Base-by-base conservation (phyloP, 495 filamentous ascomycete species). In the Talaromyces borbonicus region DNA sequence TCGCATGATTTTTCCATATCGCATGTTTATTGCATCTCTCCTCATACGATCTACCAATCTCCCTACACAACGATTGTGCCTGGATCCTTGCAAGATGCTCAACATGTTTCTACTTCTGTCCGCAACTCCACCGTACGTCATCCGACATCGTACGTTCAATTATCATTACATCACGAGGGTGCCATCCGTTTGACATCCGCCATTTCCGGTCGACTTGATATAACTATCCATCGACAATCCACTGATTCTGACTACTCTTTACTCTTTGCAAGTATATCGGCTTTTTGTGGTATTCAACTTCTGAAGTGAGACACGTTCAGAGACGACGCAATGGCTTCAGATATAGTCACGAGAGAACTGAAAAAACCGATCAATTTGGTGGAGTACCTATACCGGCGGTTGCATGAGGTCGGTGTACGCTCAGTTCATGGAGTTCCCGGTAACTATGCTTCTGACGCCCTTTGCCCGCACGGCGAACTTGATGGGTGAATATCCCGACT, bases 391-490 rank as follows among this genome's bases (percentile, higher is more conserved):
- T 83, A 80, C 56, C 67, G 65, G 19, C 72, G 80, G 45, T 68
- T 85, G n/a, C 67, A 73, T 48, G 62, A 83, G 59, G 72, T 83
- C 20, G 78, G 80, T 9, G 62, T 80, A 26, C 65, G 72, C 30
- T 68, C 77, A 7, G 63, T 84, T 22, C 79, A 84, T 55, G 82
- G 82, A 35, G 69, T 85, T 23, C 81, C 81, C 0, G 81, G 81
- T 49, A 24, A 53, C 57, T 3, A 8, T 8, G 35, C 5, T 1
- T 52, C 26, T 41, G 33, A 33, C 12, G 30, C 35, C 12, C 18
- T 12, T 23, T 46, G n/a, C n/a, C n/a, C n/a, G n/a, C n/a, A n/a
- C n/a, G n/a, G n/a, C n/a, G n/a, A n/a, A n/a, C n/a, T n/a, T n/a
- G n/a, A 30, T 26, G 24, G 19, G 51, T 43, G 6, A 24, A 43